Evolutionary conservation across 2,329 filamentous ascomycete species (phyloP).

Genomic region (Sclerotinia subarctica): DNA sequence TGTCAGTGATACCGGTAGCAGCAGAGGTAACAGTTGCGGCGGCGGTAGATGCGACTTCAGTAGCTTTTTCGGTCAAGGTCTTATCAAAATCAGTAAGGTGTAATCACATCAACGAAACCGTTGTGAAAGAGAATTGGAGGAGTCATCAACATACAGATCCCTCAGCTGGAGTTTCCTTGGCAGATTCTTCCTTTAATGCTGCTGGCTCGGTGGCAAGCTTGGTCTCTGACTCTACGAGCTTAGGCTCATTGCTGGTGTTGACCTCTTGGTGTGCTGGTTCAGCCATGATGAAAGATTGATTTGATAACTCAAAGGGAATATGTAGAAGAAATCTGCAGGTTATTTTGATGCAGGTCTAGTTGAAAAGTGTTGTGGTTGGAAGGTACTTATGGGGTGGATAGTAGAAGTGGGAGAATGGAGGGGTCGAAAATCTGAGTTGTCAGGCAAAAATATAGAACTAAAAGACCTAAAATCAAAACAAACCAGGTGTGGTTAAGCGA

Average conservation of each 20-base stretch:
- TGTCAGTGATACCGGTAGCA: constrained; percentile 47
- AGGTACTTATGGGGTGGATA: constrained; percentile 15
- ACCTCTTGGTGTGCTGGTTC: constrained; percentile 42
- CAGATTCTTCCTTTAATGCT: constrained; percentile 27
- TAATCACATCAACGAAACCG: background rate
- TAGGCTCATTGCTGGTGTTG: constrained; percentile 39
- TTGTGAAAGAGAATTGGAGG: background rate
- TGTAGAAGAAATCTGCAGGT: constrained; percentile 10
- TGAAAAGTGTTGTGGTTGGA: constrained; percentile 15
- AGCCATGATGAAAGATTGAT: constrained; percentile 27
- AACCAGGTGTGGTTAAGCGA: constrained; percentile 15
- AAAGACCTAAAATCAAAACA: constrained; percentile 12
- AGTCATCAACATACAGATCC: constrained; percentile 27
- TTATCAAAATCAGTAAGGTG: constrained; percentile 25
- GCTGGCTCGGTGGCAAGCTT: constrained; percentile 43
- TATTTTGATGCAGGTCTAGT: constrained; percentile 7
- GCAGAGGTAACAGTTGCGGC: constrained; percentile 43
- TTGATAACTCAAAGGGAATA: background rate
- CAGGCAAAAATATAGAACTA: constrained; percentile 14
- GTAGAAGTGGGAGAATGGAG: constrained; percentile 19
- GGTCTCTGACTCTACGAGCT: constrained; percentile 44
- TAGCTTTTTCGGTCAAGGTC: constrained; percentile 38
- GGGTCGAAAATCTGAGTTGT: constrained; percentile 21
- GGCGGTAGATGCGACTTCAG: constrained; percentile 41
- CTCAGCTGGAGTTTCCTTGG: constrained; percentile 28